Evolutionary conservation across 2,329 filamentous ascomycete genomes (phyloP).

Genomic region (Hypoxylon rubiginosum): DNA sequence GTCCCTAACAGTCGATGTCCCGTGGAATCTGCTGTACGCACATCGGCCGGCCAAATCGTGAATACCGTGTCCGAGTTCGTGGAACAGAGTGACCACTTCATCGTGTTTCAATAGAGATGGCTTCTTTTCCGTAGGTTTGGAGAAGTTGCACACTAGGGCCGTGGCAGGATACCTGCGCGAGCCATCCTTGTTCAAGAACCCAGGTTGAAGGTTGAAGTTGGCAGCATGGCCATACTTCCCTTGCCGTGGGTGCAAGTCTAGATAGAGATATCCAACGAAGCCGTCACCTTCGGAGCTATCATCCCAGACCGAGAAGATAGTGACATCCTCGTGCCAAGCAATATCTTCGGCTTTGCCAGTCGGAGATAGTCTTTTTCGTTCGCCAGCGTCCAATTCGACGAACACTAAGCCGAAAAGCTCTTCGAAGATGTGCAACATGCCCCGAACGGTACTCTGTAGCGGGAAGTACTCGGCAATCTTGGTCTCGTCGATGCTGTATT

Average conservation of each 20-base stretch:
- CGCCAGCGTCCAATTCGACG: conserved; percentile 76
- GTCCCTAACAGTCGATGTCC: conserved; percentile 74
- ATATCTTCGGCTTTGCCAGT: conserved; percentile 79
- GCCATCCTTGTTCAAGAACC: conserved; percentile 75
- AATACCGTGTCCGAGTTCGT: conserved; percentile 80
- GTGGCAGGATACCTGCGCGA: conserved; percentile 82
- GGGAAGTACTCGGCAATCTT: conserved; percentile 89
- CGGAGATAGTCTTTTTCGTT: conserved; percentile 73
- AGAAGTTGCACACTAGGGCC: conserved; percentile 87
- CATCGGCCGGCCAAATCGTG: conserved; percentile 76
- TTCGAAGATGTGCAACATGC: conserved; percentile 88
- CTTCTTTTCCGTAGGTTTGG: conserved; percentile 81
- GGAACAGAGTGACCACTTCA: conserved; percentile 86
- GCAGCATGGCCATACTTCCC: conserved; percentile 89
- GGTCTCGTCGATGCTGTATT: conserved; percentile 83
- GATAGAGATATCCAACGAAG: conserved; percentile 86
- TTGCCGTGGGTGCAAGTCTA: conserved; percentile 82
- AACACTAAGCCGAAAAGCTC: conserved; percentile 85
- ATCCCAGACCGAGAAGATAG: conserved; percentile 86
- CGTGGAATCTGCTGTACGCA: conserved; percentile 75
- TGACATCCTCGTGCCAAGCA: conserved; percentile 86
- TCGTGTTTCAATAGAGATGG: conserved; percentile 85
- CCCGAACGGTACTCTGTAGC: conserved; percentile 77
- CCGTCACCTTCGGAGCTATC: conserved; percentile 76
- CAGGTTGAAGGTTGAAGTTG: conserved; percentile 85